These are phyloP conservation scores for Vaccinium corymbosum DNA, from an alignment of 148 eudicot species.

Conservation along the genomic window DNA sequence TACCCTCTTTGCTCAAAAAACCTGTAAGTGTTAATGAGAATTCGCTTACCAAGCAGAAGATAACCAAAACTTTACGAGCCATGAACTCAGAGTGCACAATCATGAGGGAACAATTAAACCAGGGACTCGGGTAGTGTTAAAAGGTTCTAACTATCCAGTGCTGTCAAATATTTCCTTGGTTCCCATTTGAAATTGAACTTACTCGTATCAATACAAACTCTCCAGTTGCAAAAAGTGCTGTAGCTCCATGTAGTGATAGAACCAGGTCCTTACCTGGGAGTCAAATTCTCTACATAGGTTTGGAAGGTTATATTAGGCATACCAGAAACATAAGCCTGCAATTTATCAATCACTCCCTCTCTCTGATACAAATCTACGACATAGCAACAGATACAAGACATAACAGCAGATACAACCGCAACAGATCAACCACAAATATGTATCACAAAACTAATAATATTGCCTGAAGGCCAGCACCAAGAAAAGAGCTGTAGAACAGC, in stretches of 20 bases:
- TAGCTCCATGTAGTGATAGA: background rate
- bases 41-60: no score
- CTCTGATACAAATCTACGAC: background rate
- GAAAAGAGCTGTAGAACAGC: background rate
- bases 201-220: background rate
- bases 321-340: background rate
- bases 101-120: background rate
- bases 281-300: background rate
- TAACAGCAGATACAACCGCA: background rate
- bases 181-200: background rate
- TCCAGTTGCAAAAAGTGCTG: background rate
- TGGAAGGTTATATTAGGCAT: background rate
- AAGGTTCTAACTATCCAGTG: background rate
- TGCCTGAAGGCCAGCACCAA: background rate
- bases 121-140: background rate
- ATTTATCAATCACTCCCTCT: background rate
- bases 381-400: background rate
- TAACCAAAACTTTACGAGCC: no score
- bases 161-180: background rate
- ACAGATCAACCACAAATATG: background rate
- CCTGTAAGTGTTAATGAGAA: no score
- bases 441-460: background rate
- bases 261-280: background rate
- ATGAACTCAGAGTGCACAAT: background rate
- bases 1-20: no score